Conservation (phyloP, 371 early-diverging fungal species). For the Nosema muscidifuracis region DNA sequence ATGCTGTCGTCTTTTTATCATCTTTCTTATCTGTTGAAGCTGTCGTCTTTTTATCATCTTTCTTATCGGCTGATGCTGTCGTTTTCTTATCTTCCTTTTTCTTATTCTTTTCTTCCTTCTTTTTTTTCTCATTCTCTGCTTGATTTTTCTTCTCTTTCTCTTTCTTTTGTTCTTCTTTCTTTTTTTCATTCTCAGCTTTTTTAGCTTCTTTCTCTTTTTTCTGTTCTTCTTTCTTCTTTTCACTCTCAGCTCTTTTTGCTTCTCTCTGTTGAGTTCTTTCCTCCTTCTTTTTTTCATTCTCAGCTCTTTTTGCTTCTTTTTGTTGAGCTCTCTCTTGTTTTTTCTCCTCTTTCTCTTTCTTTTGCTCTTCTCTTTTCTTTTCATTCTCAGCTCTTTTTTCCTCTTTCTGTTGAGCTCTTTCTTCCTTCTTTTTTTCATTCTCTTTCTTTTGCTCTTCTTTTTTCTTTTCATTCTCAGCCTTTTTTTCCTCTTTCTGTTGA, state of each 20-base stretch:
- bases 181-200: conserved; percentile 18
- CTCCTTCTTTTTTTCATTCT: too few species aligned
- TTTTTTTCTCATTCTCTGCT: conserved; percentile 5
- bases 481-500: conserved; percentile 8
- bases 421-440: conserved; percentile 9
- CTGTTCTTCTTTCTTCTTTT: conserved; percentile 19
- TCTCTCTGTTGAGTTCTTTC: too few species aligned
- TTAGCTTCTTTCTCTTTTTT: conserved; percentile 2
- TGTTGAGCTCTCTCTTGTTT: too few species aligned
- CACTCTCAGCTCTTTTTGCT: too few species aligned
- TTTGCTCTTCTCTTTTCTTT: conserved; percentile 4
- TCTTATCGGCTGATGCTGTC: too few species aligned
- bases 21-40: conserved; percentile 11
- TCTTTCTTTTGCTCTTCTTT: conserved; percentile 12
- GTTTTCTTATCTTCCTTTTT: neutral
- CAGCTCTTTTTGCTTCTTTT: conserved; percentile 13
- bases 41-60: conserved; percentile 3
- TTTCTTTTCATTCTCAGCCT: neutral
- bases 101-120: conserved; percentile 31
- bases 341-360: too few species aligned
- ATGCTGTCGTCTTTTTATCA: too few species aligned
- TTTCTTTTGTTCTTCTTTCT: conserved; percentile 15
- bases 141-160: conserved; percentile 13
- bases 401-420: conserved; percentile 7
- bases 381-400: conserved; percentile 10